Evolutionary conservation across 352 stramenopile genomes (phyloP).

Genomic region (Phytophthora cajani): DNA sequence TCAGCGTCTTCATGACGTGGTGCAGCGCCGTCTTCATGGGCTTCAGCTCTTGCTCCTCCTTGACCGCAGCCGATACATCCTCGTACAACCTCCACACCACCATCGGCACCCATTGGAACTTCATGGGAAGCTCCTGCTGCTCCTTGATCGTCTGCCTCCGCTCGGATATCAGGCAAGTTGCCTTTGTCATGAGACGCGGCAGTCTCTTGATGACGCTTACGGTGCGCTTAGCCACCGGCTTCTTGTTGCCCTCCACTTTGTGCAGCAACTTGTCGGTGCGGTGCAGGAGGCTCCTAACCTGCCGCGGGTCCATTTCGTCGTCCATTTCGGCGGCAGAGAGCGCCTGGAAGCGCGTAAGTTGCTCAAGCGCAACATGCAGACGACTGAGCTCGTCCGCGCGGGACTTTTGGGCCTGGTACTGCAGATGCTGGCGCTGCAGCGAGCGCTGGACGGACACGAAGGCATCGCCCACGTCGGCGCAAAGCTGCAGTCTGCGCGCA

Average conservation of each 20-base stretch:
- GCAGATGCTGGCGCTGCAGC: conserved; percentile 9
- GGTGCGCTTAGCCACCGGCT: background rate
- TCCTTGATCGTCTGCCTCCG: conserved; percentile 14
- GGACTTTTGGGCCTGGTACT: conserved; percentile 19
- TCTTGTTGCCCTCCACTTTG: conserved; percentile 14
- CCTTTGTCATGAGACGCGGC: conserved; percentile 31
- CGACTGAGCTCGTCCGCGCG: conserved; percentile 8
- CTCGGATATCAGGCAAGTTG: conserved; percentile 14
- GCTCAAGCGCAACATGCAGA: conserved; percentile 23
- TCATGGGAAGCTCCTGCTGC: conserved; percentile 26
- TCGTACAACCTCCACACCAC: conserved; percentile 48
- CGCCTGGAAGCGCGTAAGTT: conserved; percentile 22
- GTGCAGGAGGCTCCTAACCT: conserved; percentile 16
- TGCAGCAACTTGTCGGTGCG: conserved; percentile 29
- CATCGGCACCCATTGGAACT: conserved; percentile 47
- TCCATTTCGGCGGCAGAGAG: conserved; percentile 24
- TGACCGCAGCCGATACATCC: conserved; percentile 1
- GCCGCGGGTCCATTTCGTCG: background rate
- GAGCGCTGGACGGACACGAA: conserved; percentile 5
- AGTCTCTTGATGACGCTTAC: conserved; percentile 15
- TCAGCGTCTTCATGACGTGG: conserved; percentile 36
- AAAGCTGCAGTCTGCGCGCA: conserved; percentile 23
- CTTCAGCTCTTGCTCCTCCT: conserved; percentile 12
- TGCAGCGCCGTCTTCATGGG: conserved; percentile 39
- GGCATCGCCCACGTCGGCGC: conserved; percentile 22